These are phyloP conservation scores for Pulveroboletus sp. DNA, from an alignment of 768 basidiomycete species.

Conservation along the genomic window DNA sequence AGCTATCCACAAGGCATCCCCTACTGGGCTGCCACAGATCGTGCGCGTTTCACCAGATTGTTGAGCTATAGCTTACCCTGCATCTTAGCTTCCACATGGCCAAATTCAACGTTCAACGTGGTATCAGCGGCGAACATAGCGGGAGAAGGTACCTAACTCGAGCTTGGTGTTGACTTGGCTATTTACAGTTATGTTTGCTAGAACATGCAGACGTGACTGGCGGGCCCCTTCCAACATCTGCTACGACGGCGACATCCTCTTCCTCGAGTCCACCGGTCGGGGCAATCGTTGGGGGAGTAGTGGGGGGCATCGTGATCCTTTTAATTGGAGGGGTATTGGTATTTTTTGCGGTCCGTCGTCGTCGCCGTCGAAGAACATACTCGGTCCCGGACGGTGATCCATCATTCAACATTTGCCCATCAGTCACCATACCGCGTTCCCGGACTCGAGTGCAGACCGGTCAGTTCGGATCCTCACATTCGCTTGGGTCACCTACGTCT, in stretches of 20 bases:
- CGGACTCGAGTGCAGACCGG: background rate
- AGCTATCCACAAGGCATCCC: constrained; percentile 18
- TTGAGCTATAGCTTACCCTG: background rate
- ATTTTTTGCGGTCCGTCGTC: constrained; percentile 10
- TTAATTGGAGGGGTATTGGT: constrained; percentile 12
- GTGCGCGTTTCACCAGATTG: constrained; percentile 6
- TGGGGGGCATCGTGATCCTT: constrained; percentile 15
- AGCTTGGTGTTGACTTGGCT: background rate
- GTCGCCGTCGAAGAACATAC: constrained; percentile 2
- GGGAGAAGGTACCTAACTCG: constrained; percentile 10
- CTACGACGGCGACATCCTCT: constrained; percentile 1
- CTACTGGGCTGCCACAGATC: constrained; percentile 22
- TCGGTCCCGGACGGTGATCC: background rate
- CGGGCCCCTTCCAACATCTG: constrained; percentile 6
- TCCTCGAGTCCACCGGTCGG: constrained; percentile 9
- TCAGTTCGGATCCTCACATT: background rate
- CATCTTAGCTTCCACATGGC: constrained; percentile 18
- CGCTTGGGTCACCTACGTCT: background rate
- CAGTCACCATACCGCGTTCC: no score
- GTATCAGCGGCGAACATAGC: constrained; percentile 8
- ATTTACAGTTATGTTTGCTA: constrained; percentile 3
- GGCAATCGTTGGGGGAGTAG: constrained; percentile 21
- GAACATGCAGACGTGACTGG: constrained; percentile 17
- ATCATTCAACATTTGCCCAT: background rate
- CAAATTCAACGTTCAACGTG: constrained; percentile 11